Percentiles rank a stretch among this genome's conserved stretches.
phyloP scores from a whole-genome alignment of 2,329 filamentous ascomycete species.

The Microsporum ferrugineum region DNA sequence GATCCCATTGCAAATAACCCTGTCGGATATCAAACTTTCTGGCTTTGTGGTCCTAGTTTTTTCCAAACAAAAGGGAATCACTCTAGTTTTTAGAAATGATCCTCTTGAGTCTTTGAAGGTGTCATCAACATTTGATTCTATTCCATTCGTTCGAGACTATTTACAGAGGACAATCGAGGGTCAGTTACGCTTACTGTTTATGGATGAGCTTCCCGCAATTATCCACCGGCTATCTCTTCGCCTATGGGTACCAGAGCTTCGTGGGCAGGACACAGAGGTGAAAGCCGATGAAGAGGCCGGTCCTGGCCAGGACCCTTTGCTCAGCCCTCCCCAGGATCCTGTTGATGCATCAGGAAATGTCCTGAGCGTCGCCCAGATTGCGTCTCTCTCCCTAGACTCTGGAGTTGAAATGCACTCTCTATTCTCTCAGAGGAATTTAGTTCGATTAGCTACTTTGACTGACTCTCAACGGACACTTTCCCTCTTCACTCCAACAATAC shows the following conservation, averaged over 20 bases:
- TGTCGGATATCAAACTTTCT: constrained; percentile 90
- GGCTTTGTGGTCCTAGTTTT: constrained; percentile 97
- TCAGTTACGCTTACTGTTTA: constrained; percentile 84
- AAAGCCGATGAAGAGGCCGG: constrained; percentile 38
- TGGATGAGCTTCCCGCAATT: constrained; percentile 94
- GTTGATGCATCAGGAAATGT: constrained; percentile 70
- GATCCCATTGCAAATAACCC: constrained; percentile 91
- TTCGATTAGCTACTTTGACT: constrained; percentile 68
- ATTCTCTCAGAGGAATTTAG: constrained; percentile 89
- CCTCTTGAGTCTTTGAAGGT: constrained; percentile 96
- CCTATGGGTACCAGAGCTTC: constrained; percentile 80
- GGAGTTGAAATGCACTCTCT: constrained; percentile 73
- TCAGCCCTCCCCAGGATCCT: constrained; percentile 67
- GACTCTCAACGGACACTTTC: constrained; percentile 86
- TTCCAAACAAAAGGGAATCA: constrained; percentile 92
- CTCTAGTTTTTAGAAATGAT: constrained; percentile 94
- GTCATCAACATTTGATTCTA: constrained; percentile 96
- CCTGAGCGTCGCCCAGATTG: constrained; percentile 62
- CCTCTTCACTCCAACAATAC: constrained; percentile 80
- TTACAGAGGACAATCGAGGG: constrained; percentile 91
- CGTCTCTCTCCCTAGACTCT: constrained; percentile 65
- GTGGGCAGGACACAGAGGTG: constrained; percentile 43
- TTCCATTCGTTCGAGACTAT: constrained; percentile 95
- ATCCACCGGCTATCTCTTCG: constrained; percentile 85
- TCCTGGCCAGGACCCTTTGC: constrained; percentile 63